phyloP scores from a whole-genome alignment of 805 yeast species.

The Blastobotrys attinorum region DNA sequence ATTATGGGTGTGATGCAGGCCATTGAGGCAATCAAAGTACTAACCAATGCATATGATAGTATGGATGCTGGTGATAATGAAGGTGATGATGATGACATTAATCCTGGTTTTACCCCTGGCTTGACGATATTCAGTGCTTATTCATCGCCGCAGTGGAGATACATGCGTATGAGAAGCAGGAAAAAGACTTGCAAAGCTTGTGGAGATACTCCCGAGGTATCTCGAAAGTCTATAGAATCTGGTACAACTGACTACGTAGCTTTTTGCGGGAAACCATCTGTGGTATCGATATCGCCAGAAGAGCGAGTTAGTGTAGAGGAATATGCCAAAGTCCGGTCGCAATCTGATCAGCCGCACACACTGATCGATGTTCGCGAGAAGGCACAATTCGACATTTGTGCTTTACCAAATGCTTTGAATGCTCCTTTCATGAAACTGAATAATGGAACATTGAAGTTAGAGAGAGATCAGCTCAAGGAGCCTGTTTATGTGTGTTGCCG shows the following conservation, averaged over 20 bases:
- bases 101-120: conserved; percentile 55
- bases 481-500: conserved; percentile 66
- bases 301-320: conserved; percentile 44
- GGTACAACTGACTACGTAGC: conserved; percentile 52
- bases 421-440: conserved; percentile 51
- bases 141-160: conserved; percentile 48
- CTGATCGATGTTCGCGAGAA: conserved; percentile 74
- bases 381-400: conserved; percentile 65
- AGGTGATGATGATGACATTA: too few relatives aligned
- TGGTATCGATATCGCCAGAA: conserved; percentile 38
- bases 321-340: conserved; percentile 14
- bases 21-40: conserved; percentile 69
- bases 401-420: conserved; percentile 51
- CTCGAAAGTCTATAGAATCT: conserved; percentile 37
- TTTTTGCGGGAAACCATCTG: conserved; percentile 62
- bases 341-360: conserved; percentile 21
- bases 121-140: conserved; percentile 46
- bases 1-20: conserved; percentile 86
- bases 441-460: conserved; percentile 23
- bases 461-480: conserved; percentile 16
- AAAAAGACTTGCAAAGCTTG: conserved; percentile 58
- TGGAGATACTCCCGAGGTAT: conserved; percentile 45
- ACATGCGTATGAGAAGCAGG: conserved; percentile 71
- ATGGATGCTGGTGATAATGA: too few relatives aligned
- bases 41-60: conserved; percentile 48